Percentiles rank a stretch among this genome's conserved stretches.
These are phyloP conservation scores for Aspergillus glaucus DNA, from an alignment of 2,329 filamentous ascomycete genomes.

Conservation along the genomic window DNA sequence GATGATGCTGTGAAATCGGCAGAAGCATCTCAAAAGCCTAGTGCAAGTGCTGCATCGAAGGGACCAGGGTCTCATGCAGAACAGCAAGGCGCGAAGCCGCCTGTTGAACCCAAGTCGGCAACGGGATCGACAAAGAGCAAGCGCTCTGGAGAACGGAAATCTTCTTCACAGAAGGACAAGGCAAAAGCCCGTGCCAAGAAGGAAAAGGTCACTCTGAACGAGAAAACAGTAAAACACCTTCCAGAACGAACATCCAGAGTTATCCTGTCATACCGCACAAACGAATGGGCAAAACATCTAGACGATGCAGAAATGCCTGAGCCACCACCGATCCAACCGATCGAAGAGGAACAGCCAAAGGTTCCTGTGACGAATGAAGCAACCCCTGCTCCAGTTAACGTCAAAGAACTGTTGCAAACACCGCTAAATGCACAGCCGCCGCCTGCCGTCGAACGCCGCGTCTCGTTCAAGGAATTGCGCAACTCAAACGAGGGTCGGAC, in stretches of 20 bases:
- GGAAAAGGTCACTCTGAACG: constrained; percentile 24
- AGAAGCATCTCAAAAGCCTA: not conserved
- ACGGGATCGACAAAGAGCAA: not conserved
- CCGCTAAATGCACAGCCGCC: constrained; percentile 46
- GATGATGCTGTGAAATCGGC: not conserved
- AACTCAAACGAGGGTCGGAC: constrained; percentile 10
- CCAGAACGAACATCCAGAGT: constrained; percentile 69
- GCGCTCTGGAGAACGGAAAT: not conserved
- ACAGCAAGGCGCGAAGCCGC: not conserved
- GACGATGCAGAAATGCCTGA: constrained; percentile 67
- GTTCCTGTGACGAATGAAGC: constrained; percentile 38
- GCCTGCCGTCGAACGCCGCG: constrained; percentile 23
- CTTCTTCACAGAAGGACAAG: constrained; percentile 3
- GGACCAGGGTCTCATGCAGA: not conserved
- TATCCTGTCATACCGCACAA: constrained; percentile 77
- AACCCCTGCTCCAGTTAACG: constrained; percentile 54
- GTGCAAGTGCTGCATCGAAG: not conserved
- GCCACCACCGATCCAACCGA: constrained; percentile 44
- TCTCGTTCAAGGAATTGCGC: constrained; percentile 4
- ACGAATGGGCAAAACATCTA: constrained; percentile 93
- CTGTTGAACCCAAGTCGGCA: not conserved
- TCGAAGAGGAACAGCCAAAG: constrained; percentile 29
- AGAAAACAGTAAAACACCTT: constrained; percentile 48
- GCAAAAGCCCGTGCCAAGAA: constrained; percentile 6
- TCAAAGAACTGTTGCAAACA: constrained; percentile 61